These are phyloP conservation scores for Citrullus amarus DNA, from an alignment of 306 rosid species.

Conservation along the genomic window DNA sequence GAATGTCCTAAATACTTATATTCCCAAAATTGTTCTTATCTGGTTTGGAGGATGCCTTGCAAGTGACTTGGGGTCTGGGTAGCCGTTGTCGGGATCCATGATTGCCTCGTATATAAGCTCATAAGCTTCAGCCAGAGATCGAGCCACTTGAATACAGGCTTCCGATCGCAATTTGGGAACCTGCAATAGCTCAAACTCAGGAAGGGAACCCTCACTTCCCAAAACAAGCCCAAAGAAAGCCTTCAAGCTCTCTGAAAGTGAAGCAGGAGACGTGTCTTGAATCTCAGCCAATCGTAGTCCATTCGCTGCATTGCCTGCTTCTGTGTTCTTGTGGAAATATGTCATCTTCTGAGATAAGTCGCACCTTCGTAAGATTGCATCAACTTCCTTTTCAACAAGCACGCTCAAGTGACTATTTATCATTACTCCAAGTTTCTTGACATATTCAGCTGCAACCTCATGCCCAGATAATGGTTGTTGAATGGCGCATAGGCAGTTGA, in stretches of 20 bases:
- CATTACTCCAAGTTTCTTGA: slow-evolving; percentile 64
- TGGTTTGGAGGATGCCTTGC: slow-evolving; percentile 99
- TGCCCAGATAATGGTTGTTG: slow-evolving; percentile 71
- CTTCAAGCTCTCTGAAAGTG: slow-evolving; percentile 64
- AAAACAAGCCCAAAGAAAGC: slow-evolving; percentile 72
- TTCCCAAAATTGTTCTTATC: slow-evolving; percentile 93
- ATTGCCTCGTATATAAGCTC: slow-evolving; percentile 68
- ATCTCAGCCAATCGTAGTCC: slow-evolving; percentile 56
- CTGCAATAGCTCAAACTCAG: slow-evolving; percentile 92
- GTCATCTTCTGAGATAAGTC: slow-evolving; percentile 69
- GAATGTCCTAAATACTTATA: slow-evolving; percentile 21
- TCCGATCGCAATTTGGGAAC: slow-evolving; percentile 85
- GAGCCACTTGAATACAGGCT: slow-evolving; percentile 72
- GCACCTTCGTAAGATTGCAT: slow-evolving; percentile 52
- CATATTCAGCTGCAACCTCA: slow-evolving; percentile 68
- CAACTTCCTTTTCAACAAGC: slow-evolving; percentile 77
- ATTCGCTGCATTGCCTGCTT: slow-evolving; percentile 20
- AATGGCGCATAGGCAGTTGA: slow-evolving; percentile 79
- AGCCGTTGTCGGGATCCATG: slow-evolving; percentile 79
- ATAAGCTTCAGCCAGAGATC: slow-evolving; percentile 65
- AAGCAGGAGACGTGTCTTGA: slow-evolving; percentile 52
- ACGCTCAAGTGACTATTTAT: slow-evolving; percentile 49
- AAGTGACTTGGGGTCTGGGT: slow-evolving; percentile 72
- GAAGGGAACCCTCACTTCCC: slow-evolving; percentile 82
- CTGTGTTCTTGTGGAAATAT: slow-evolving; percentile 29